Percentiles rank a stretch among this genome's conserved stretches.
These are phyloP conservation scores for Sporothrix variecibatus DNA, from an alignment of 2,329 filamentous ascomycete species.

Conservation along the genomic window DNA sequence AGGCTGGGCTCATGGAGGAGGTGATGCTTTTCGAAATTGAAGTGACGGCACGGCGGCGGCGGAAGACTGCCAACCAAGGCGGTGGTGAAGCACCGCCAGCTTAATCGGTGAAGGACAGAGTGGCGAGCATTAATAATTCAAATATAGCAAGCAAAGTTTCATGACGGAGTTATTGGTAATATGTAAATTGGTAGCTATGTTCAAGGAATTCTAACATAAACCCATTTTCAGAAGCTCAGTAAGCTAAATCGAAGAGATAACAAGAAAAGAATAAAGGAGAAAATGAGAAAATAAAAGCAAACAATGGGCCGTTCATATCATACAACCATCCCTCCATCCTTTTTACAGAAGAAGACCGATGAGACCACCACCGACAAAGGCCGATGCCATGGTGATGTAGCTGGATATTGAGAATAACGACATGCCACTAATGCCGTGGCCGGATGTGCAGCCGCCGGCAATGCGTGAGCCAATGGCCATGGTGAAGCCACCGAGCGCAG, in stretches of 20 bases:
- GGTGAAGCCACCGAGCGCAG: constrained; percentile 55
- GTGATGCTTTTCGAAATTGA: constrained; percentile 46
- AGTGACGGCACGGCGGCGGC: constrained; percentile 36
- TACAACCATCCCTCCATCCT: not conserved
- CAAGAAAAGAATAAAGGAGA: not conserved
- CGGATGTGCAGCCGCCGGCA: constrained; percentile 67
- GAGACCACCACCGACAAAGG: constrained; percentile 54
- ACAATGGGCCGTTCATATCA: not conserved
- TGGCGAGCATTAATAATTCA: not conserved
- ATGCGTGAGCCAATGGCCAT: constrained; percentile 63
- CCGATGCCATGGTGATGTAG: constrained; percentile 59
- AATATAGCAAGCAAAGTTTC: not conserved
- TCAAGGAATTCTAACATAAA: not conserved
- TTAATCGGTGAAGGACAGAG: not conserved
- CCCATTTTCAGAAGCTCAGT: not conserved
- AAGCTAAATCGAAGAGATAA: not conserved
- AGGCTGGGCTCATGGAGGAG: constrained; percentile 54
- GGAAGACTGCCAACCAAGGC: not conserved
- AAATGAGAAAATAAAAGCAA: not conserved
- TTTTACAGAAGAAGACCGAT: constrained; percentile 22
- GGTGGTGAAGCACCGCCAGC: not conserved
- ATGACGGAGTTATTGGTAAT: no score
- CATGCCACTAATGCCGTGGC: constrained; percentile 69
- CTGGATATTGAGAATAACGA: constrained; percentile 64
- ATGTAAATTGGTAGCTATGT: not conserved